Conservation (phyloP, 495 filamentous ascomycete genomes). For the Diplogelasinospora grovesii region DNA sequence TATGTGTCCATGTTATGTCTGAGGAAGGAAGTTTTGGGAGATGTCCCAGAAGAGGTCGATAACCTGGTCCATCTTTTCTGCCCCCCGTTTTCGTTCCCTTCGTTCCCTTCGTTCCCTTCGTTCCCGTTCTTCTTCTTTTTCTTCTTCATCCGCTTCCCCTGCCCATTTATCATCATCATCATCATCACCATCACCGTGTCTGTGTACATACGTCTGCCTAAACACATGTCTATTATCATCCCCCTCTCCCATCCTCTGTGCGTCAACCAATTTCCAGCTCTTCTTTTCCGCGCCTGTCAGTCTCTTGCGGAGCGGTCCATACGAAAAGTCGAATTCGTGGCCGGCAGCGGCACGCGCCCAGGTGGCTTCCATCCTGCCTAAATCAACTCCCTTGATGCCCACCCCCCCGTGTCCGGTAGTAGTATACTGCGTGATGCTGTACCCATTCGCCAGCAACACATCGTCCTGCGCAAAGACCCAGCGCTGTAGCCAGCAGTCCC, state of each 20-base stretch:
- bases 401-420: slow-evolving; percentile 40
- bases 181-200: no score
- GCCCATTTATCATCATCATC: no score
- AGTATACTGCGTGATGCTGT: slow-evolving; percentile 53
- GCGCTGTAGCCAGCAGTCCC: slow-evolving; percentile 56
- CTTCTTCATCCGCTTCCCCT: slow-evolving; percentile 2
- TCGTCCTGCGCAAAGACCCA: slow-evolving; percentile 55
- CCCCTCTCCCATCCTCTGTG: background rate
- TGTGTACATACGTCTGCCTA: slow-evolving; percentile 24
- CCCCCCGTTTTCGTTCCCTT: background rate
- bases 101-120: background rate
- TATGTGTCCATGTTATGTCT: background rate
- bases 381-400: slow-evolving; percentile 40
- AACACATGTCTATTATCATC: slow-evolving; percentile 7
- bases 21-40: background rate
- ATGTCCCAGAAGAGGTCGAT: slow-evolving; percentile 29
- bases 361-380: slow-evolving; percentile 54
- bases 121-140: background rate
- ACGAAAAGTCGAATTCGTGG: slow-evolving; percentile 38
- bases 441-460: slow-evolving; percentile 56
- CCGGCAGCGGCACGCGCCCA: slow-evolving; percentile 47
- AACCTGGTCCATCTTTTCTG: slow-evolving; percentile 22
- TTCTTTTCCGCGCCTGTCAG: slow-evolving; percentile 24
- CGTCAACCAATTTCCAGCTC: slow-evolving; percentile 26
- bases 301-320: slow-evolving; percentile 43